A percentile compares a stretch with the other conserved stretches of the same genome.
Evolutionary conservation across 352 stramenopile genomes (phyloP).

Genomic region (Phytopythium chamaehyphon): DNA sequence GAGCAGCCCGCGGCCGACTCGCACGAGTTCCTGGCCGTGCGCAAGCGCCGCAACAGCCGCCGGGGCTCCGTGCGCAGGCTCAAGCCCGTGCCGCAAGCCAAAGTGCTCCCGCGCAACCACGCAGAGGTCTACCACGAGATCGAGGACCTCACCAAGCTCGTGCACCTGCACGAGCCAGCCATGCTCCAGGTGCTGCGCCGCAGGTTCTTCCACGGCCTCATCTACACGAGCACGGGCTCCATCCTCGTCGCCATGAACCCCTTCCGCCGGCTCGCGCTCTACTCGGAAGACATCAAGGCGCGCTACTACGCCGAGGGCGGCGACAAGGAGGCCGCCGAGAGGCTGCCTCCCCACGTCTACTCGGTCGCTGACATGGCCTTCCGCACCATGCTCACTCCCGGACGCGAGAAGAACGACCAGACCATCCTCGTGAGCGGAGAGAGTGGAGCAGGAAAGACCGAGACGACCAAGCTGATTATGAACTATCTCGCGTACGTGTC

Average conservation of each 20-base stretch:
- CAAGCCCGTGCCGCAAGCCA: constrained; percentile 24
- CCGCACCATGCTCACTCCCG: constrained; percentile 72
- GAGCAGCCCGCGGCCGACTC: constrained; percentile 19
- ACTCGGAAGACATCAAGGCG: constrained; percentile 64
- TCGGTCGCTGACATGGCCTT: constrained; percentile 80
- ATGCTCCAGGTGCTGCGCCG: constrained; percentile 84
- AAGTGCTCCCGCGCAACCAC: constrained; percentile 59
- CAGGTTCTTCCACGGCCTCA: constrained; percentile 79
- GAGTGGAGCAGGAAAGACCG: constrained; percentile 94
- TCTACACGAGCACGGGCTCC: constrained; percentile 88
- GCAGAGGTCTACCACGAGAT: constrained; percentile 60
- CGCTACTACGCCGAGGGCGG: constrained; percentile 61
- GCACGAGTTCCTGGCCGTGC: constrained; percentile 40
- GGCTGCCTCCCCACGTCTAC: constrained; percentile 83
- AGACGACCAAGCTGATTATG: constrained; percentile 98
- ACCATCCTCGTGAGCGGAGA: constrained; percentile 96
- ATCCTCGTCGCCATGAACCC: constrained; percentile 86
- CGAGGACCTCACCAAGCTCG: constrained; percentile 89
- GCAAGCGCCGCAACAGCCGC: constrained; percentile 48
- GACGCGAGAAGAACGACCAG: constrained; percentile 72
- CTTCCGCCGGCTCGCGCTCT: constrained; percentile 68
- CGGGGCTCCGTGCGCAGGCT: constrained; percentile 36
- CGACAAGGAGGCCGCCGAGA: constrained; percentile 47
- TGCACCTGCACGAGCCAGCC: constrained; percentile 88
- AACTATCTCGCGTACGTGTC: constrained; percentile 91